These are phyloP conservation scores for Passiflora organensis DNA, from an alignment of 345 rosid species.

Conservation along the genomic window DNA sequence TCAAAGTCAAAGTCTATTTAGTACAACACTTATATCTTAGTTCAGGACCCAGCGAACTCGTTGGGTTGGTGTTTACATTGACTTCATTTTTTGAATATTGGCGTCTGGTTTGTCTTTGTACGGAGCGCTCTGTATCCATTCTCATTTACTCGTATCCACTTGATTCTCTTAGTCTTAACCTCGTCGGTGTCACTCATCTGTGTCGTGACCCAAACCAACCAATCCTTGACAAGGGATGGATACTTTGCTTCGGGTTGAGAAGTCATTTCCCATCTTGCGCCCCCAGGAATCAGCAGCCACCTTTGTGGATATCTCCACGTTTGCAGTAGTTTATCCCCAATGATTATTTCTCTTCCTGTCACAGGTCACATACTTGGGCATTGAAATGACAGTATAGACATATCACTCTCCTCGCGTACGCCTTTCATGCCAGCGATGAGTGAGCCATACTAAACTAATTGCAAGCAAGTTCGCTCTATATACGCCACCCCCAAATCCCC, in stretches of 20 bases:
- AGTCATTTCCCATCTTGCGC: slow-evolving; percentile 1
- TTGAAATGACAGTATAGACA: too few relatives aligned
- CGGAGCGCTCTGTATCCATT: too few relatives aligned
- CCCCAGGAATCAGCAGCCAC: neutral
- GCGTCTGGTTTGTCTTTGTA: too few relatives aligned
- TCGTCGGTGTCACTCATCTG: too few relatives aligned
- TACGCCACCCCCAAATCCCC: neutral
- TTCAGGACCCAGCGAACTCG: neutral
- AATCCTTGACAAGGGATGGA: too few relatives aligned
- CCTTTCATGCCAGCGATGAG: neutral
- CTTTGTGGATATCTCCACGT: neutral
- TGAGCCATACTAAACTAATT: too few relatives aligned
- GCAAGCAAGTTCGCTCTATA: neutral
- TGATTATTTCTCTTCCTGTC: neutral
- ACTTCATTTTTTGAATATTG: slow-evolving; percentile 1
- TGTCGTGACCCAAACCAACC: too few relatives aligned
- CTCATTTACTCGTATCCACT: too few relatives aligned
- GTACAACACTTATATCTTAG: slow-evolving; percentile 1
- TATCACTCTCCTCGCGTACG: neutral
- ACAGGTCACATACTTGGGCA: neutral
- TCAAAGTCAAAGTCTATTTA: neutral
- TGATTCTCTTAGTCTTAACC: too few relatives aligned
- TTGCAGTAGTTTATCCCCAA: neutral
- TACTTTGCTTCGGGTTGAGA: slow-evolving; percentile 5
- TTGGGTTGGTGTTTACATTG: neutral